Evolutionary conservation across 139 green algal species (phyloP).

Genomic region (Ettlia oleoabundans): DNA sequence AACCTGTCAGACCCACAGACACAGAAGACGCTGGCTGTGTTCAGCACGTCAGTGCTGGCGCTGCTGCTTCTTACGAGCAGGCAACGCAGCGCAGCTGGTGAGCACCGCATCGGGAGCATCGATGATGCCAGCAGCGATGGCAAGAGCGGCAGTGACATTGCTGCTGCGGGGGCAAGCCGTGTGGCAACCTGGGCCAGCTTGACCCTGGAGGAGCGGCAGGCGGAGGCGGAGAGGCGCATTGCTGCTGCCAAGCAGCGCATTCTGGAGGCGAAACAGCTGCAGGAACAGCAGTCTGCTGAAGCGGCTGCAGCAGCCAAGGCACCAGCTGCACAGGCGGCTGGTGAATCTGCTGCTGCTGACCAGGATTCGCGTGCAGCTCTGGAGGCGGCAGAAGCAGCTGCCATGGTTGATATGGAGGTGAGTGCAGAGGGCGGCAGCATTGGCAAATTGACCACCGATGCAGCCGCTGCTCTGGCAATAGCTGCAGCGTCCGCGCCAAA

Average conservation of each 20-base stretch:
- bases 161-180: not conserved
- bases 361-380: not conserved
- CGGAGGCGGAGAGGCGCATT: conserved; percentile 7
- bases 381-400: not conserved
- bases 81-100: not conserved
- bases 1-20: conserved; percentile 1
- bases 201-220: conserved; percentile 8
- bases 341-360: not conserved
- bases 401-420: not conserved
- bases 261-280: not conserved
- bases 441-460: conserved; percentile 7
- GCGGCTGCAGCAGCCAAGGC: not conserved
- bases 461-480: conserved; percentile 5
- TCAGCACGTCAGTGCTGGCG: not conserved
- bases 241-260: conserved; percentile 1
- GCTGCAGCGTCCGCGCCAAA: not conserved
- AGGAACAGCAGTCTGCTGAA: not conserved
- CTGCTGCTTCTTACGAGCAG: not conserved
- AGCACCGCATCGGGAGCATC: not conserved
- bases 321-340: not conserved
- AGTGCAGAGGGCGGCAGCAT: conserved; percentile 22
- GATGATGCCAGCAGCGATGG: not conserved
- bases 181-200: not conserved
- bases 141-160: not conserved
- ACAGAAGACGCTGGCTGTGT: not conserved